Percentiles rank a stretch among this genome's conserved stretches.
Conservation (phyloP, 164 flowering plant species). For the Magnolia sinica region DNA sequence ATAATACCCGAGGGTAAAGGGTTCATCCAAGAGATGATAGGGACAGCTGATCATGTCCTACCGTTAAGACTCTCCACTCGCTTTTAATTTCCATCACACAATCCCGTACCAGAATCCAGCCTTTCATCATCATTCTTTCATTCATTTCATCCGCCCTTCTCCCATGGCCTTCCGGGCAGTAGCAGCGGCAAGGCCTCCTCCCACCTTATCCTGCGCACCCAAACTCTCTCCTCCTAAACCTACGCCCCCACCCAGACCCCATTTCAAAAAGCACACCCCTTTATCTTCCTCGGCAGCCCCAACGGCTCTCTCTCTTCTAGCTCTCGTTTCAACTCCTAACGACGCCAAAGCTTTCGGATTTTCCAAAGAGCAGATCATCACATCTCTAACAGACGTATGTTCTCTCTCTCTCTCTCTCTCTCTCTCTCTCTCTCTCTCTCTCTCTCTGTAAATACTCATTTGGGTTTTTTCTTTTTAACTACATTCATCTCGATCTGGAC, state of each 20-base stretch:
- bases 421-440: neutral
- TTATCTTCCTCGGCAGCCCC: neutral
- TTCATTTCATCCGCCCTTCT: neutral
- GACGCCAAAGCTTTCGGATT: constrained; percentile 62
- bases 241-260: neutral
- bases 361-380: constrained; percentile 73
- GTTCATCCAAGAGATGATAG: neutral
- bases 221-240: constrained; percentile 2
- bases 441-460: neutral
- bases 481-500: neutral
- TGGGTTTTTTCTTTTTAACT: neutral
- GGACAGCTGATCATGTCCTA: neutral
- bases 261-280: neutral
- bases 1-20: too few species aligned
- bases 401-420: neutral
- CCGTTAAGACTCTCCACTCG: neutral
- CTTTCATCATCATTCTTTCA: neutral
- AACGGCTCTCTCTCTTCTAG: constrained; percentile 23
- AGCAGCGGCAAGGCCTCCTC: constrained; percentile 41
- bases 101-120: neutral
- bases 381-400: constrained; percentile 60
- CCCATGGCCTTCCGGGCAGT: constrained; percentile 54
- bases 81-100: neutral
- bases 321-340: constrained; percentile 46
- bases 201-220: constrained; percentile 21